Evolutionary conservation across 208 protist species (phyloP).

Genomic region (Balamuthia mandrillaris): DNA sequence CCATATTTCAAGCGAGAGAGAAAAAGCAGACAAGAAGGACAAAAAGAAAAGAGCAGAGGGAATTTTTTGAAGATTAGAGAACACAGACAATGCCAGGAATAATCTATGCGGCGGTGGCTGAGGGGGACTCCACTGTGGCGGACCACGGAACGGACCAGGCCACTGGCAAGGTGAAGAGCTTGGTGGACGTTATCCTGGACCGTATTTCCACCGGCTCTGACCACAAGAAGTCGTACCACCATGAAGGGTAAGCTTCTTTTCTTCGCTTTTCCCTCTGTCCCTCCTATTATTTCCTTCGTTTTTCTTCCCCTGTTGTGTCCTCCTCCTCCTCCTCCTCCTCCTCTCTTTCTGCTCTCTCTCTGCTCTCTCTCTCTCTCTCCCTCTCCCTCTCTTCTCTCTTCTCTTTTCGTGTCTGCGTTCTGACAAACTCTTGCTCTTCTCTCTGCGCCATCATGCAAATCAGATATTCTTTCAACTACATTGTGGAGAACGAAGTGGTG

Average conservation of each 20-base stretch:
- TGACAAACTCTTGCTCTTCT: too few relatives aligned
- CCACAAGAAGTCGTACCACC: slow-evolving; percentile 38
- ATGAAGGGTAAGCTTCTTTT: slow-evolving; percentile 1
- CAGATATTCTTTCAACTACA: slow-evolving; percentile 33
- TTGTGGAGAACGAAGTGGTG: background rate
- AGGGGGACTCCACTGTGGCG: background rate
- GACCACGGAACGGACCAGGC: background rate
- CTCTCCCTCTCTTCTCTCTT: background rate
- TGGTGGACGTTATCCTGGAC: slow-evolving; percentile 6
- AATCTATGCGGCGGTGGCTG: slow-evolving; percentile 20
- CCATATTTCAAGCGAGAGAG: too few relatives aligned
- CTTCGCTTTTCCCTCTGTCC: background rate
- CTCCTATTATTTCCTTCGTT: background rate
- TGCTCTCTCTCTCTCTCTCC: too few relatives aligned
- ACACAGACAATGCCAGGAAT: too few relatives aligned
- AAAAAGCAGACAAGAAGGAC: too few relatives aligned
- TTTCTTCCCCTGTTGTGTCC: too few relatives aligned
- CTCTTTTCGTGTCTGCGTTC: too few relatives aligned
- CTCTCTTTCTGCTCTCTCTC: too few relatives aligned
- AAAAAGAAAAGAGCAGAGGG: too few relatives aligned
- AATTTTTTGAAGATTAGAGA: too few relatives aligned
- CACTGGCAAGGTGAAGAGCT: background rate
- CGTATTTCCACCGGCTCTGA: background rate
- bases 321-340: too few relatives aligned
- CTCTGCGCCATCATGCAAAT: too few relatives aligned